phyloP scores from a whole-genome alignment of 2,329 filamentous ascomycete species.

The Aspergillus tamarii region DNA sequence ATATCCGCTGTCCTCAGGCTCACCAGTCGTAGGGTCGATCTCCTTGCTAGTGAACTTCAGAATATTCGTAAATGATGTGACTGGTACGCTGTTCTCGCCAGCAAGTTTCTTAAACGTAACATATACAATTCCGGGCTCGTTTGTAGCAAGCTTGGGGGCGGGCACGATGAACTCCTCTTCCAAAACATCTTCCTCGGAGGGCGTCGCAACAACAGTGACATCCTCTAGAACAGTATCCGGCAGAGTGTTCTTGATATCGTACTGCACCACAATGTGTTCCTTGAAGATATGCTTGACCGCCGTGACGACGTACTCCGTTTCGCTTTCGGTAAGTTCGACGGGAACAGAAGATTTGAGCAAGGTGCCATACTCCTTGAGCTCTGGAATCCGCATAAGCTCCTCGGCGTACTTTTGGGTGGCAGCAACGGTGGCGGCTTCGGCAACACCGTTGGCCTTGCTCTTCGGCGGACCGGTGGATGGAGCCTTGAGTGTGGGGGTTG shows the following conservation, averaged over 20 bases:
- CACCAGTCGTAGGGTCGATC: conserved; percentile 90
- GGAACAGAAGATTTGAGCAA: conserved; percentile 88
- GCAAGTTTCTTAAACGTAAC: conserved; percentile 87
- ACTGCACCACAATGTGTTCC: conserved; percentile 93
- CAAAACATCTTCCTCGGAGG: conserved; percentile 73
- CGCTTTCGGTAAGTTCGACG: conserved; percentile 91
- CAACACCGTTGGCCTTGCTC: conserved; percentile 65
- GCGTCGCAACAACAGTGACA: conserved; percentile 79
- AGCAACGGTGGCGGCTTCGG: conserved; percentile 77
- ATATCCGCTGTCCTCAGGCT: conserved; percentile 89
- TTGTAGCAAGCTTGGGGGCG: conserved; percentile 76
- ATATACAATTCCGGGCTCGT: conserved; percentile 91
- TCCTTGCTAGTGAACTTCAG: conserved; percentile 98
- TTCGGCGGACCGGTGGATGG: conserved; percentile 80
- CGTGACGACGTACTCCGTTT: conserved; percentile 94
- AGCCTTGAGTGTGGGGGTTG: conserved; percentile 90
- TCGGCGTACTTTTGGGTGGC: conserved; percentile 86
- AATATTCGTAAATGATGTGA: conserved; percentile 83
- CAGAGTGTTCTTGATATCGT: conserved; percentile 96
- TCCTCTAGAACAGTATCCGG: conserved; percentile 88
- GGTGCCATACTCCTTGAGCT: conserved; percentile 84
- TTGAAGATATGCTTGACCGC: conserved; percentile 98
- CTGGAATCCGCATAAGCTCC: conserved; percentile 84
- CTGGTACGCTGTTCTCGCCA: conserved; percentile 75
- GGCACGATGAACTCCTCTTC: conserved; percentile 93